Base-by-base conservation (phyloP, 495 filamentous ascomycete species). In the Penicillium verhagenii region DNA sequence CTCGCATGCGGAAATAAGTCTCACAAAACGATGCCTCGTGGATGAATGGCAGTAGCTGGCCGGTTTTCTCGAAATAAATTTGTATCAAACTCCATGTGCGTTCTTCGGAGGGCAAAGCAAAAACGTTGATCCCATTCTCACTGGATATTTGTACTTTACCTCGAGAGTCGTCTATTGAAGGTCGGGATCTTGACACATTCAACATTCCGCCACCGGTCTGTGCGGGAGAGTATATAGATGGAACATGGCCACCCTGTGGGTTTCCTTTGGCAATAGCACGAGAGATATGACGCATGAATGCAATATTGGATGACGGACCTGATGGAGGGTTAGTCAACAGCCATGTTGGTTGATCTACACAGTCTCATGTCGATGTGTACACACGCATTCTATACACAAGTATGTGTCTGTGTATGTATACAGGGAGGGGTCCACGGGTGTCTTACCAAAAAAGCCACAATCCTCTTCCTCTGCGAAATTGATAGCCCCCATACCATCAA, bases 221-320 rank as follows among this genome's bases (percentile, higher is more conserved):
- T 3, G 28, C 25, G 13, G 50, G 44, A 2, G 54, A 42, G 13
- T 47, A 23, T 28, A 28, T 38, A 3, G 47, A 47, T 23, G 40
- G 16, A 16, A 19, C n/a, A 18, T 21, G 18, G 23, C 38, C 14
- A 51, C 24, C 23, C 7, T 49, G 24, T 35, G 25, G 23, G 33
- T 57, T 60, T 28, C 38, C 52, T 19, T 42, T 51, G 28, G 59
- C 57, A 33, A 69, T 56, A 4, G 70, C 70, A 16, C 60, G 53
- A 19, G 67, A 70, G 16, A 73, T 60, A 53, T 69, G 66, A 11
- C 72, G 60, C 21, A 74, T 65, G 35, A 78, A 78, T 9, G 75
- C 72, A 42, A 77, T 77, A 51, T 79, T 79, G 5, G 75, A 79
- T 7, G 75, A 78, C 6, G 75, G 69, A 13, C 75, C 74, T 77